Conservation (phyloP, 208 protist species). For the Trypanosomatidae sp. region DNA sequence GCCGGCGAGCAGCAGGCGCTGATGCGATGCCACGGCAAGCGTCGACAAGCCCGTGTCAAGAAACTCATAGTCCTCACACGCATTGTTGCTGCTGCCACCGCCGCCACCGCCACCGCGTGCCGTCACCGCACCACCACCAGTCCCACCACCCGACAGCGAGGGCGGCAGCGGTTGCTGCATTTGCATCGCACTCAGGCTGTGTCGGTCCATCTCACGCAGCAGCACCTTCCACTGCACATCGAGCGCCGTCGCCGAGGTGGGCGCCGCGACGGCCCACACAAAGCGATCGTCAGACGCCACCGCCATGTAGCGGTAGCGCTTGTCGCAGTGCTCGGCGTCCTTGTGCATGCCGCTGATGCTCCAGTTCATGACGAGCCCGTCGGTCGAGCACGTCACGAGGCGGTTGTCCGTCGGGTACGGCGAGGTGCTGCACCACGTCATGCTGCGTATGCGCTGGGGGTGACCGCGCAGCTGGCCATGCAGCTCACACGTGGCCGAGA, state of each 20-base stretch:
- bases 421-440: constrained; percentile 74
- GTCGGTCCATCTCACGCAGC: constrained; percentile 76
- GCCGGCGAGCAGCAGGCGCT: constrained; percentile 88
- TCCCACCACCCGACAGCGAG: not conserved
- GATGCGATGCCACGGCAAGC: constrained; percentile 65
- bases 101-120: not conserved
- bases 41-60: constrained; percentile 48
- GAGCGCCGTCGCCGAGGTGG: constrained; percentile 41
- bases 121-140: no score
- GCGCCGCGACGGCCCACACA: constrained; percentile 83
- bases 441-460: constrained; percentile 76
- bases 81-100: constrained; percentile 8
- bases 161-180: not conserved
- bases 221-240: constrained; percentile 78
- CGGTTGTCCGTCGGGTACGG: constrained; percentile 86
- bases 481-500: constrained; percentile 87
- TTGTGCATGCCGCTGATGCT: constrained; percentile 75
- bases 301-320: constrained; percentile 84
- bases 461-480: constrained; percentile 89
- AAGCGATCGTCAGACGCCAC: constrained; percentile 70
- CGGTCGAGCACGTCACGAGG: constrained; percentile 81
- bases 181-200: not conserved
- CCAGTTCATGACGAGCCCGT: constrained; percentile 94
- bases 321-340: constrained; percentile 81
- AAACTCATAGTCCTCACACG: constrained; percentile 64